Evolutionary conservation across 805 yeast genomes (phyloP), one percentile per base, ranked within the genome.

Genomic region (Kazachstania kunashirensis): DNA sequence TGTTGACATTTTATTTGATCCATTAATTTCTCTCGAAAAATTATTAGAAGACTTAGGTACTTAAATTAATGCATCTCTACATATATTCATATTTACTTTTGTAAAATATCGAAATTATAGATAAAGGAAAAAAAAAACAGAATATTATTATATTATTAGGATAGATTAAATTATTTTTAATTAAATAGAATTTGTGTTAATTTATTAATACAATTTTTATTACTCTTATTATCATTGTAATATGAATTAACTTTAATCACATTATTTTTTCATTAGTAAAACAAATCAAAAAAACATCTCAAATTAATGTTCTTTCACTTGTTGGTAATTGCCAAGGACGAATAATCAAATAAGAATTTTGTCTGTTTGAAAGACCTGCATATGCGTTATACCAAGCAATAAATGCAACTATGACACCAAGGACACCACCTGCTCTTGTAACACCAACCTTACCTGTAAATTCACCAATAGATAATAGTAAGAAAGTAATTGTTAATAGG

Each of bases 331-430:
- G 61, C 62, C 34, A 42, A 44, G 27, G 55, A 58, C 7, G 49
- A 38, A 36, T 26, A 17, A 36, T 15, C 24, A 63, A 17, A 33
- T 63, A 63, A 4, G 84, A 64, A 57, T 81, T 82, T 50, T 75
- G 79, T 25, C 61, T 63, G 41, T 70, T 80, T 21, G 84, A 75
- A 24, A 74, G 55, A 67, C 84, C 85, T 3, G 83, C 81, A 46
- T 66, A 76, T 5, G 84, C 84, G 52, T 77, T 77, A 51, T 77
- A 78, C 79, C 79, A 79, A 1, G 80, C 81, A 34, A 75, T 55
- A 42, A 76, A 64, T 0, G 83, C 70, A 21, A 77, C 71, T 6
- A 78, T 61, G 14, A 78, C 63, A 32, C 84, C 85, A n/a, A 73
- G 34, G 13, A 74, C 67, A 46, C 86, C 86, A 31, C 77, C 84